Conservation (phyloP, 164 flowering plant genomes). For the Litsea cubeba region DNA sequence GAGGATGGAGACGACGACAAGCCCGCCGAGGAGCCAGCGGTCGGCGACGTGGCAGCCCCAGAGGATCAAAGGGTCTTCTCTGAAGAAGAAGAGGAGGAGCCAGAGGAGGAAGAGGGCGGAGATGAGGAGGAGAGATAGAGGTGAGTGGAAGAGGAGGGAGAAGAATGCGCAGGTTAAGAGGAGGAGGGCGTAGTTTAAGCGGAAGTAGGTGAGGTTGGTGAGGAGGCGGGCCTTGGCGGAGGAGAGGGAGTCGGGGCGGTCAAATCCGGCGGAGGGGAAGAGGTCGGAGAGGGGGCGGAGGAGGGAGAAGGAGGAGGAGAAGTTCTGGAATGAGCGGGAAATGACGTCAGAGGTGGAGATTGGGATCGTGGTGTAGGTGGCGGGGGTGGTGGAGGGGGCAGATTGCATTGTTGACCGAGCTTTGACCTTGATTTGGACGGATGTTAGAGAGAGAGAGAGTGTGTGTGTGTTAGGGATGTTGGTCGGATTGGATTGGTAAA, state of each 20-base stretch:
- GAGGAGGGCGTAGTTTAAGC: constrained; percentile 12
- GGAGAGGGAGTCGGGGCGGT: constrained; percentile 5
- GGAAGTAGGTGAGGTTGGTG: constrained; percentile 3
- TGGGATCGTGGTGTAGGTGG: constrained; percentile 13
- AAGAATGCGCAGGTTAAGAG: constrained; percentile 1
- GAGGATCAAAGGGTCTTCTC: constrained; percentile 9
- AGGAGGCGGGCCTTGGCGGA: constrained; percentile 4
- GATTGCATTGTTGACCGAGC: background rate
- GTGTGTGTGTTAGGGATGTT: background rate
- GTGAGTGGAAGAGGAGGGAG: constrained; percentile 5
- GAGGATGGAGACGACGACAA: background rate
- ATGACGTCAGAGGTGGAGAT: constrained; percentile 8
- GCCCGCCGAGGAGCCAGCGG: background rate
- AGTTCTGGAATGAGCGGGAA: constrained; percentile 8
- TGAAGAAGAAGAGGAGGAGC: constrained; percentile 4
- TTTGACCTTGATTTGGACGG: background rate
- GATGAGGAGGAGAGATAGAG: constrained; percentile 8
- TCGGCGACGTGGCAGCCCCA: constrained; percentile 1
- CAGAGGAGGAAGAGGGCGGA: background rate
- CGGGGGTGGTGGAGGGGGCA: constrained; percentile 5
- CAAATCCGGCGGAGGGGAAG: constrained; percentile 1
- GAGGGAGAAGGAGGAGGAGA: constrained; percentile 1
- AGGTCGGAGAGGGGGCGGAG: constrained; percentile 5
- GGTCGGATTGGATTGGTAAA: background rate
- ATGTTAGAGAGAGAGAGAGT: no score